These are phyloP conservation scores for Triangularia verruculosa DNA, from an alignment of 2,329 filamentous ascomycete genomes.

Conservation along the genomic window DNA sequence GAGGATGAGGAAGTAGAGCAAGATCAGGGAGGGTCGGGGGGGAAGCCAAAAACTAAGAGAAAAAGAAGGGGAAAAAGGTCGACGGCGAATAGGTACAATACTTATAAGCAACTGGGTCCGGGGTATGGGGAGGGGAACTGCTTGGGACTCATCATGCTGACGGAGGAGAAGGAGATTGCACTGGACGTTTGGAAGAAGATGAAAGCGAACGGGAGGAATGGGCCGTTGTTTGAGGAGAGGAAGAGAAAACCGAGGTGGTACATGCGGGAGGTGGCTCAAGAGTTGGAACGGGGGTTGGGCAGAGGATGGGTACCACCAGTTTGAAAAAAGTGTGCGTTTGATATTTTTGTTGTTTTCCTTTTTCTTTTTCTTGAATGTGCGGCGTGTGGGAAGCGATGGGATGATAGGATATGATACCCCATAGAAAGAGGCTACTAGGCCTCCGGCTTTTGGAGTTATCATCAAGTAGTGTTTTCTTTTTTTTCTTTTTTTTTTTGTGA, in stretches of 20 bases:
- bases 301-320: too few species aligned
- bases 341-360: too few species aligned
- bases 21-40: too few species aligned
- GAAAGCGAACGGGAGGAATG: background rate
- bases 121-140: too few species aligned
- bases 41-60: too few species aligned
- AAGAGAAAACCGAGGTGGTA: background rate
- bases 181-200: background rate
- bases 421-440: background rate
- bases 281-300: background rate
- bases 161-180: background rate
- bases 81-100: background rate
- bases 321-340: too few species aligned
- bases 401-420: background rate
- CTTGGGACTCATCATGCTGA: too few species aligned
- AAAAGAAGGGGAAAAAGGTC: too few species aligned
- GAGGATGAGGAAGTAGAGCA: too few species aligned
- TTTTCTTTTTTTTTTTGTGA: too few species aligned
- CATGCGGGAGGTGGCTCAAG: background rate
- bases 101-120: too few species aligned
- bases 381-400: background rate
- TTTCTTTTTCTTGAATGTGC: too few species aligned
- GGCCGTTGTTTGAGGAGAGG: background rate
- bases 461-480: background rate
- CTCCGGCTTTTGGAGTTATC: background rate